Evolutionary conservation across 2,329 filamentous ascomycete genomes (phyloP).

Genomic region (Juglanconis oblonga): DNA sequence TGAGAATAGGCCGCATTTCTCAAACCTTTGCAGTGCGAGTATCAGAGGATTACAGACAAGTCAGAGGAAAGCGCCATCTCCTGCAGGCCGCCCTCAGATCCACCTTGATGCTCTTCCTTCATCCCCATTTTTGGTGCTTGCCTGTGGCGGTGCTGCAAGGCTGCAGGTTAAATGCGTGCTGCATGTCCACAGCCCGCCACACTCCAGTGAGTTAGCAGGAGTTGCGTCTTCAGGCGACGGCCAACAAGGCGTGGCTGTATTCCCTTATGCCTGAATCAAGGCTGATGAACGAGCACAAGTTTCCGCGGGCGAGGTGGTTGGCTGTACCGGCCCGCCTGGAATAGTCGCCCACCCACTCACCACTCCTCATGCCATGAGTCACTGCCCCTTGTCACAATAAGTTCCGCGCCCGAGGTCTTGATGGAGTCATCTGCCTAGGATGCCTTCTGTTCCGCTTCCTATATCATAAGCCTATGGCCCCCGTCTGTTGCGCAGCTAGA

Average conservation of each 20-base stretch:
- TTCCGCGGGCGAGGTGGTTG: not conserved
- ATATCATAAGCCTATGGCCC: not conserved
- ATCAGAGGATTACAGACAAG: not conserved
- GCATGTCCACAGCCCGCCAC: not conserved
- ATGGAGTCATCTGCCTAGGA: not conserved
- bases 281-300: not conserved
- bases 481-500: not conserved
- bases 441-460: not conserved
- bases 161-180: not conserved
- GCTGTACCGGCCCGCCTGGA: not conserved
- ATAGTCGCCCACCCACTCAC: not conserved
- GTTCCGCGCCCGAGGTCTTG: not conserved
- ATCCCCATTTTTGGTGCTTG: not conserved
- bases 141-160: not conserved
- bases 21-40: not conserved
- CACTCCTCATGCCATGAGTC: too few species aligned
- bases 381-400: too few species aligned
- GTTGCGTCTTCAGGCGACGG: not conserved
- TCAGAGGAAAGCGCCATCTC: not conserved
- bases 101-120: not conserved
- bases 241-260: not conserved
- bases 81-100: conserved; percentile 2
- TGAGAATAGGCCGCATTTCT: not conserved
- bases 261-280: not conserved
- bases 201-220: not conserved